These are phyloP conservation scores for Chlorophyllum brunneum DNA, from an alignment of 768 basidiomycete genomes.

Conservation along the genomic window DNA sequence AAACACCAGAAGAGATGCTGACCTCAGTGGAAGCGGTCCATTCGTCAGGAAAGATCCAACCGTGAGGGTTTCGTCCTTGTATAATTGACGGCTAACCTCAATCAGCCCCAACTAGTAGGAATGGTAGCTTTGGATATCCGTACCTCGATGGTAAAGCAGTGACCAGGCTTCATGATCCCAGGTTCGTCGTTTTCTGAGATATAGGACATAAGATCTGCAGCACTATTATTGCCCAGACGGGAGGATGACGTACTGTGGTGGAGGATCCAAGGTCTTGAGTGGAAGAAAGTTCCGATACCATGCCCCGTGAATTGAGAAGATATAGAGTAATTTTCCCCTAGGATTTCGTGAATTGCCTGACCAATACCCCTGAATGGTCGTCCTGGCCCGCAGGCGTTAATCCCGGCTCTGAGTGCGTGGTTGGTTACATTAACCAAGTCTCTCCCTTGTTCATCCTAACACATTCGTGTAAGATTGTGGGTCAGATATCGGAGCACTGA, in stretches of 20 bases:
- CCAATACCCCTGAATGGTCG: slow-evolving; percentile 69
- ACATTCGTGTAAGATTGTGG: neutral
- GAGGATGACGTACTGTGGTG: slow-evolving; percentile 55
- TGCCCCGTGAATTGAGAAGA: slow-evolving; percentile 79
- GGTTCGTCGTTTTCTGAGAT: slow-evolving; percentile 77
- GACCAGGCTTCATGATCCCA: slow-evolving; percentile 75
- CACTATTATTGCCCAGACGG: neutral
- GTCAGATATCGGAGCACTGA: neutral
- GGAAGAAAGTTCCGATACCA: slow-evolving; percentile 82
- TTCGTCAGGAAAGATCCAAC: slow-evolving; percentile 85
- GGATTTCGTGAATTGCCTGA: slow-evolving; percentile 54
- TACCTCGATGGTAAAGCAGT: slow-evolving; percentile 94
- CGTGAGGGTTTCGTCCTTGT: slow-evolving; percentile 63
- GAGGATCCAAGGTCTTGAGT: slow-evolving; percentile 78
- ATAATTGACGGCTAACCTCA: slow-evolving; percentile 62
- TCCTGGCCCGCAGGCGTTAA: slow-evolving; percentile 73
- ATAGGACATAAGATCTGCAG: neutral
- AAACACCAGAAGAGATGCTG: slow-evolving; percentile 16
- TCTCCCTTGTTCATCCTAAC: slow-evolving; percentile 64
- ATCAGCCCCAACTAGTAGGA: neutral
- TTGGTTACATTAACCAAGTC: slow-evolving; percentile 63
- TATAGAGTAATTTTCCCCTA: slow-evolving; percentile 49
- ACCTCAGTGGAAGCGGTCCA: slow-evolving; percentile 93
- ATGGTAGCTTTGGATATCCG: slow-evolving; percentile 8
- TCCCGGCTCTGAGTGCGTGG: slow-evolving; percentile 64